These are phyloP conservation scores for Nelumbo lutea DNA, from an alignment of 164 flowering plant genomes.

Conservation along the genomic window DNA sequence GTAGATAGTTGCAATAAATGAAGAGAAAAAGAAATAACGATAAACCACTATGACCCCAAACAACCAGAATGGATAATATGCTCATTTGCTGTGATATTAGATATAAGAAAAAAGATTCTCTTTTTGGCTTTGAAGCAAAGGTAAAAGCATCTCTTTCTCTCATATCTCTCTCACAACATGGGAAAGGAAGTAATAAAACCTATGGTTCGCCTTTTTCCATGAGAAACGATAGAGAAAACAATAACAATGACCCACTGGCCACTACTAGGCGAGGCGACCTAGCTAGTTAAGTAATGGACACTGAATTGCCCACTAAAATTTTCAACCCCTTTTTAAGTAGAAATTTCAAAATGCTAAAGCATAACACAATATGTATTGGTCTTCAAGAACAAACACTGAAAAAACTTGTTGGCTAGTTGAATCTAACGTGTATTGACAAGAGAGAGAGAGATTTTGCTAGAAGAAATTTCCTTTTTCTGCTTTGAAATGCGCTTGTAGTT, in stretches of 20 bases:
- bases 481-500: too few relatives aligned
- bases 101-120: constrained; percentile 9
- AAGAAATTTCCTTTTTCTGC: too few relatives aligned
- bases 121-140: constrained; percentile 9
- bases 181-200: background rate
- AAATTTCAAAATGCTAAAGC: too few relatives aligned
- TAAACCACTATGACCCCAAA: background rate
- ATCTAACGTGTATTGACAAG: too few relatives aligned
- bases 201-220: background rate
- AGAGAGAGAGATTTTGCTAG: too few relatives aligned
- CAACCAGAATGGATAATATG: background rate
- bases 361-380: too few relatives aligned
- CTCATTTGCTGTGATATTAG: constrained; percentile 3
- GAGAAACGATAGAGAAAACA: background rate
- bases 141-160: constrained; percentile 5
- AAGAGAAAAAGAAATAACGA: background rate
- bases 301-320: constrained; percentile 5
- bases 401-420: too few relatives aligned
- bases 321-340: too few relatives aligned
- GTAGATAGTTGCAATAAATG: background rate
- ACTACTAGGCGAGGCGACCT: background rate
- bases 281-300: background rate
- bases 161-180: background rate
- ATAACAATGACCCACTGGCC: too few relatives aligned
- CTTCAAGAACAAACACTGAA: too few relatives aligned